Percentiles rank a stretch among this genome's conserved stretches.
These are phyloP conservation scores for Aspergillus sclerotioniger DNA, from an alignment of 495 filamentous ascomycete genomes.

Conservation along the genomic window DNA sequence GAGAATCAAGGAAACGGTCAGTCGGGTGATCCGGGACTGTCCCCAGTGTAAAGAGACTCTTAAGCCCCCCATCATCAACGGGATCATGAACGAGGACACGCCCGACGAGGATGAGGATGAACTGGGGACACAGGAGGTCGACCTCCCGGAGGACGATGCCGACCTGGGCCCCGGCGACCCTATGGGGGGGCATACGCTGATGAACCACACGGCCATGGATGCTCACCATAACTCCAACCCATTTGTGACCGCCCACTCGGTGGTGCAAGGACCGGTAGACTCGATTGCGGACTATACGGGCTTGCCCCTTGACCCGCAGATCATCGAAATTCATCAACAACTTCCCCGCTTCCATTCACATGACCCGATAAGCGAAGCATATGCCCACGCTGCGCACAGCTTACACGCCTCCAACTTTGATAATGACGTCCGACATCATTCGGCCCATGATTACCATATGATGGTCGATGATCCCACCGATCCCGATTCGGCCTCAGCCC, in stretches of 20 bases:
- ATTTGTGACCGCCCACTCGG: slow-evolving; percentile 30
- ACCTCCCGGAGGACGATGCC: slow-evolving; percentile 2
- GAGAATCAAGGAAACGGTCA: slow-evolving; percentile 97
- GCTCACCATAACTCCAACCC: slow-evolving; percentile 31
- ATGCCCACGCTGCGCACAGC: slow-evolving; percentile 28
- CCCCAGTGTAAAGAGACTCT: slow-evolving; percentile 80
- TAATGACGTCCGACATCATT: slow-evolving; percentile 41
- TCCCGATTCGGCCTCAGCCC: slow-evolving; percentile 23
- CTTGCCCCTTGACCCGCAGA: slow-evolving; percentile 47
- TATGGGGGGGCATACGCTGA: slow-evolving; percentile 25
- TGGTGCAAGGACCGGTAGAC: slow-evolving; percentile 33
- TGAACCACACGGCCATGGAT: slow-evolving; percentile 35
- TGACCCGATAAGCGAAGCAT: slow-evolving; percentile 35
- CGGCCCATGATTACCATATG: slow-evolving; percentile 43
- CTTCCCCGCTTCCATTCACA: slow-evolving; percentile 40
- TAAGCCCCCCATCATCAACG: slow-evolving; percentile 50
- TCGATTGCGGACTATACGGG: slow-evolving; percentile 39
- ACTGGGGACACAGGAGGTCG: neutral
- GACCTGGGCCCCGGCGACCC: slow-evolving; percentile 19
- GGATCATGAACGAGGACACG: slow-evolving; percentile 27
- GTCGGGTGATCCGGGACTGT: slow-evolving; percentile 89
- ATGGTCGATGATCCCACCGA: slow-evolving; percentile 47
- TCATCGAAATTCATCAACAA: slow-evolving; percentile 43
- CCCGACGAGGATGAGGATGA: slow-evolving; percentile 18
- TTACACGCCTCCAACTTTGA: slow-evolving; percentile 38